Evolutionary conservation across 108 stramenopile genomes (phyloP).

Genomic region (Phaeodactylum tricornutum): DNA sequence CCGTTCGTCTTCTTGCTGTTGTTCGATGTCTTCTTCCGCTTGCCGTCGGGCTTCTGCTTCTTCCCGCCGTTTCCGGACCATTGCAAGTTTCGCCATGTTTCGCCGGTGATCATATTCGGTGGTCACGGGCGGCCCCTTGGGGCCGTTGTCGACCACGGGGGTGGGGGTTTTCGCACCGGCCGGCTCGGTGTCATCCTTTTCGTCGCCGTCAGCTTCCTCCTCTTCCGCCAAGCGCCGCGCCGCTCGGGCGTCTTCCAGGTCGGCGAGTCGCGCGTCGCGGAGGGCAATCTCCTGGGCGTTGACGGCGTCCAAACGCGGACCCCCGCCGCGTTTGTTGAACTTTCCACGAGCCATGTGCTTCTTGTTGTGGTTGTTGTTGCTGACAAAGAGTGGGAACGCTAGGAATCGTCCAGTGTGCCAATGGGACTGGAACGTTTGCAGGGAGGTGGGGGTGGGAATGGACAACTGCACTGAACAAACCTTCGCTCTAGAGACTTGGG

Average conservation of each 20-base stretch:
- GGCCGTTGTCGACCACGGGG: background rate
- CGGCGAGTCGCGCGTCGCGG: conserved; percentile 65
- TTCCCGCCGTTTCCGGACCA: conserved; percentile 65
- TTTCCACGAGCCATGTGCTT: conserved; percentile 68
- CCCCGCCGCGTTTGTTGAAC: conserved; percentile 77
- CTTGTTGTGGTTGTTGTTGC: background rate
- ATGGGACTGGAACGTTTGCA: too few relatives aligned
- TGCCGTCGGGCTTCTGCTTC: conserved; percentile 40
- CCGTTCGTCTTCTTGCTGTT: conserved; percentile 41
- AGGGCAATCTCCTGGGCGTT: conserved; percentile 85
- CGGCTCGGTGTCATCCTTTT: conserved; percentile 27
- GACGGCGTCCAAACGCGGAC: conserved; percentile 58
- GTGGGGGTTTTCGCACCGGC: conserved; percentile 27
- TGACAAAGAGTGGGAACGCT: too few relatives aligned
- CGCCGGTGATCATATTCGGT: conserved; percentile 68
- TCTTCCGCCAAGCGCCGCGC: conserved; percentile 62
- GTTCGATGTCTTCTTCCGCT: conserved; percentile 47
- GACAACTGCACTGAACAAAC: too few relatives aligned
- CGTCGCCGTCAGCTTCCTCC: conserved; percentile 44
- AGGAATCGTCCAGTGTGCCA: too few relatives aligned
- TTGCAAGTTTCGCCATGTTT: conserved; percentile 79
- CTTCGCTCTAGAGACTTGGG: too few relatives aligned
- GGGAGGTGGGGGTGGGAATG: too few relatives aligned
- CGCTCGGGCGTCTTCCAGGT: conserved; percentile 63
- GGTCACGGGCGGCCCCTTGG: conserved; percentile 33